Evolutionary conservation across 78 protist genomes (phyloP).

Genomic region (Acrasis kona): DNA sequence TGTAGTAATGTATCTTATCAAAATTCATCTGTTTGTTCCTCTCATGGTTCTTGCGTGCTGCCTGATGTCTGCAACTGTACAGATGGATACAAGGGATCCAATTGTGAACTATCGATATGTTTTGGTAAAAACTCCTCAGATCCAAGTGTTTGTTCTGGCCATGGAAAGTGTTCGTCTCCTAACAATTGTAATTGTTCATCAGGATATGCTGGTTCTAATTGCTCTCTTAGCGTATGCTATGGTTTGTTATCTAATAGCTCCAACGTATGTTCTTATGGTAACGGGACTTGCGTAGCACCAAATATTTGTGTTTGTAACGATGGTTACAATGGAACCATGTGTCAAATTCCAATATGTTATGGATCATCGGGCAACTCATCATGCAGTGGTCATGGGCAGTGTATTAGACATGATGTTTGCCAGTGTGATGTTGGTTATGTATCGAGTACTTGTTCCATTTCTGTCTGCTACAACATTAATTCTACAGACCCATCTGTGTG

Average conservation of each 20-base stretch:
- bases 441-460: not conserved
- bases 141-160: not conserved
- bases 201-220: not conserved
- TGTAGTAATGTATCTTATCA: no score
- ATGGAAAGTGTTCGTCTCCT: not conserved
- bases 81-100: not conserved
- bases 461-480: not conserved
- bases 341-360: not conserved
- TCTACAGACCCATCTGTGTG: not conserved
- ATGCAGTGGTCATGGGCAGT: not conserved
- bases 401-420: not conserved
- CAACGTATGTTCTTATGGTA: not conserved
- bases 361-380: not conserved
- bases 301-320: not conserved
- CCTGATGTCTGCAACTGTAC: not conserved
- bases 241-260: not conserved
- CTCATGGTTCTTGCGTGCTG: not conserved
- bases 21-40: not conserved
- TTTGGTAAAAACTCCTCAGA: not conserved
- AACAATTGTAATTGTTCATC: not conserved
- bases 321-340: not conserved
- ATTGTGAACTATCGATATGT: not conserved
- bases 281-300: not conserved
- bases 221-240: not conserved
- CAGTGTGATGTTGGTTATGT: not conserved